Percentiles rank a stretch among this genome's conserved stretches.
These are phyloP conservation scores for Suillus paluster DNA, from an alignment of 768 basidiomycete species.

Conservation along the genomic window DNA sequence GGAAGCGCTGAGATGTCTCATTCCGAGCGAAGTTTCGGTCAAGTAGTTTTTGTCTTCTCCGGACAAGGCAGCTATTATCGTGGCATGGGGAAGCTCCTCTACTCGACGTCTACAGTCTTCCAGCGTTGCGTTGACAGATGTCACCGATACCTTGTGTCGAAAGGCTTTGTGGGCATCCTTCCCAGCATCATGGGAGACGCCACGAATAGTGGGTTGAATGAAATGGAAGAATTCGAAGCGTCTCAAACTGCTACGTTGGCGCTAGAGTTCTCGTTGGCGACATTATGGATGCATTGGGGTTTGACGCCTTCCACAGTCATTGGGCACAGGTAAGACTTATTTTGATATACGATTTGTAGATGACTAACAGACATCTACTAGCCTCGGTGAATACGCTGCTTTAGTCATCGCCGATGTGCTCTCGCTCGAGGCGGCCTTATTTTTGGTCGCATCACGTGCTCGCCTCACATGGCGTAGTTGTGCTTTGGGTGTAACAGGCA, in stretches of 20 bases:
- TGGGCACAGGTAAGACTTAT: slow-evolving; percentile 66
- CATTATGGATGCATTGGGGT: slow-evolving; percentile 74
- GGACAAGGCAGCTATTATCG: slow-evolving; percentile 74
- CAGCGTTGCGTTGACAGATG: slow-evolving; percentile 59
- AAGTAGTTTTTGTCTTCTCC: slow-evolving; percentile 69
- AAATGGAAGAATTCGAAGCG: slow-evolving; percentile 46
- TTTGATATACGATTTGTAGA: neutral
- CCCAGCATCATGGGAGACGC: slow-evolving; percentile 42
- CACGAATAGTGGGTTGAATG: slow-evolving; percentile 22
- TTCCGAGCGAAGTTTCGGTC: slow-evolving; percentile 28
- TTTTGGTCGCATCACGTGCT: slow-evolving; percentile 59
- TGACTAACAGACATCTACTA: slow-evolving; percentile 29
- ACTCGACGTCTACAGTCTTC: slow-evolving; percentile 53
- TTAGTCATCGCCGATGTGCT: slow-evolving; percentile 66
- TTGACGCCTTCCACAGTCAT: slow-evolving; percentile 61
- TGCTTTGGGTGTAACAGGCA: slow-evolving; percentile 49
- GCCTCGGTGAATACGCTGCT: slow-evolving; percentile 78
- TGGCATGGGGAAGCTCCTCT: slow-evolving; percentile 66
- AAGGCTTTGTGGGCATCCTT: slow-evolving; percentile 56
- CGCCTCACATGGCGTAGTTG: slow-evolving; percentile 60
- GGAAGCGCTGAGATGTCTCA: slow-evolving; percentile 37
- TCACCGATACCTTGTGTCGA: slow-evolving; percentile 49
- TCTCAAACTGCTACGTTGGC: slow-evolving; percentile 61
- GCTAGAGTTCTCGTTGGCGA: slow-evolving; percentile 64
- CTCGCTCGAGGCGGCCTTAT: slow-evolving; percentile 57